These are phyloP conservation scores for Phytophthora aleatoria DNA, from an alignment of 352 stramenopile species.

Conservation along the genomic window DNA sequence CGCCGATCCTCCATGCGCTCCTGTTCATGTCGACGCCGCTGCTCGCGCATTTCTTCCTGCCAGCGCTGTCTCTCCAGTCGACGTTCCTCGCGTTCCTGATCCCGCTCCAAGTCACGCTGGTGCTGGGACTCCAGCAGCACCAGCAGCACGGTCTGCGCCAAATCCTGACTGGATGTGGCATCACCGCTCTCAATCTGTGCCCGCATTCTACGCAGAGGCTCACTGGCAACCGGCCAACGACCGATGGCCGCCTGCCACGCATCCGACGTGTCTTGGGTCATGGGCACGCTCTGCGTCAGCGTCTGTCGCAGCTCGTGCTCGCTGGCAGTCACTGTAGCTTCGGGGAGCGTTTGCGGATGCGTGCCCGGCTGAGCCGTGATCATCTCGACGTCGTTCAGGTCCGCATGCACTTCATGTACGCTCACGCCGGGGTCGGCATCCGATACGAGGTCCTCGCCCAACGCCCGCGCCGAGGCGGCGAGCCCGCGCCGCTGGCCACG, in stretches of 20 bases:
- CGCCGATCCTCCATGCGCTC: conserved; percentile 36
- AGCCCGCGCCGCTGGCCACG: conserved; percentile 32
- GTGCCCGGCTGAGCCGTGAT: conserved; percentile 17
- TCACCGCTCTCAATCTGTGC: conserved; percentile 28
- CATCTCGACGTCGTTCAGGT: conserved; percentile 30
- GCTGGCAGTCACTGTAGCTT: conserved; percentile 20
- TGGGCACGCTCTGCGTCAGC: conserved; percentile 19
- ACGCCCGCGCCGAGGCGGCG: not conserved
- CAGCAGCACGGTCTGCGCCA: conserved; percentile 38
- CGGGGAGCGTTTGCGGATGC: conserved; percentile 13
- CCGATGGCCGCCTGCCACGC: conserved; percentile 33
- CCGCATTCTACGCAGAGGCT: conserved; percentile 27
- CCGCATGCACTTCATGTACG: conserved; percentile 25
- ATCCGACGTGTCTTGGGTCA: conserved; percentile 27
- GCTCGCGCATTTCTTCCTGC: conserved; percentile 36
- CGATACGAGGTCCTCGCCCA: conserved; percentile 23
- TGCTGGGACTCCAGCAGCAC: conserved; percentile 40
- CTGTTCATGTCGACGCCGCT: conserved; percentile 31
- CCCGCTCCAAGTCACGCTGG: conserved; percentile 35
- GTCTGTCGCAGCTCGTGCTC: conserved; percentile 35
- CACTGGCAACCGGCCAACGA: conserved; percentile 29
- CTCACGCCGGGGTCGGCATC: conserved; percentile 10
- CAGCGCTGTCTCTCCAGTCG: conserved; percentile 33
- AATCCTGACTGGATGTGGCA: conserved; percentile 26
- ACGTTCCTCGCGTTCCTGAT: conserved; percentile 35